Evolutionary conservation across 768 basidiomycete genomes (phyloP).

Genomic region (Pleurotus djamor): DNA sequence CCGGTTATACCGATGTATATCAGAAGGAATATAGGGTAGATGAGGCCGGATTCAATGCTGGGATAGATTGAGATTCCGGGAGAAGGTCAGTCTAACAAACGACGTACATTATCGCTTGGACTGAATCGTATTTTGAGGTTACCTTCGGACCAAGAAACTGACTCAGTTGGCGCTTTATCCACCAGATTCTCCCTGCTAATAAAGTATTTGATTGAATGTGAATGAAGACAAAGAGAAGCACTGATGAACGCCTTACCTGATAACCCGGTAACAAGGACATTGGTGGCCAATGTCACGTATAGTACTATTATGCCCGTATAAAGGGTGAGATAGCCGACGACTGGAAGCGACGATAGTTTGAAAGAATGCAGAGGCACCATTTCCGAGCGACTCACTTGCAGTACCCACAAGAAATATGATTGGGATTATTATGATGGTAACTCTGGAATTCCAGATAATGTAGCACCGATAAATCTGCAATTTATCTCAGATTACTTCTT

Average conservation of each 20-base stretch:
- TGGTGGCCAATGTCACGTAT: neutral
- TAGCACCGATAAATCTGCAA: constrained; percentile 17
- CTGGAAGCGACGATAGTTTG: neutral
- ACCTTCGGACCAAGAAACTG: neutral
- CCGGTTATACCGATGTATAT: neutral
- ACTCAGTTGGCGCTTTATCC: neutral
- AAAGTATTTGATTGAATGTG: neutral
- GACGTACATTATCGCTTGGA: neutral
- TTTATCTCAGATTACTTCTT: neutral
- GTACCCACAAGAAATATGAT: constrained; percentile 8
- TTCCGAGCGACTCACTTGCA: constrained; percentile 5
- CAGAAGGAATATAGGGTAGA: neutral
- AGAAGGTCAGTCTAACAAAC: too few species aligned
- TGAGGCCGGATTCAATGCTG: neutral
- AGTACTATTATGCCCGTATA: neutral
- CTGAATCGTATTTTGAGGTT: neutral
- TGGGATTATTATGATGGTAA: constrained; percentile 10
- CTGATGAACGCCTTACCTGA: neutral
- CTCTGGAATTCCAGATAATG: constrained; percentile 15
- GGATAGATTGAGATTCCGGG: neutral
- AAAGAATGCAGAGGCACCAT: neutral
- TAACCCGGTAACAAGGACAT: neutral
- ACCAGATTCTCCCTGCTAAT: constrained; percentile 1
- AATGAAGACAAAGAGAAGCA: neutral
- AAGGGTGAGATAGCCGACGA: neutral